Base-by-base conservation (phyloP, 1,284 basidiomycete genomes). In the Apiotrichum porosum region DNA sequence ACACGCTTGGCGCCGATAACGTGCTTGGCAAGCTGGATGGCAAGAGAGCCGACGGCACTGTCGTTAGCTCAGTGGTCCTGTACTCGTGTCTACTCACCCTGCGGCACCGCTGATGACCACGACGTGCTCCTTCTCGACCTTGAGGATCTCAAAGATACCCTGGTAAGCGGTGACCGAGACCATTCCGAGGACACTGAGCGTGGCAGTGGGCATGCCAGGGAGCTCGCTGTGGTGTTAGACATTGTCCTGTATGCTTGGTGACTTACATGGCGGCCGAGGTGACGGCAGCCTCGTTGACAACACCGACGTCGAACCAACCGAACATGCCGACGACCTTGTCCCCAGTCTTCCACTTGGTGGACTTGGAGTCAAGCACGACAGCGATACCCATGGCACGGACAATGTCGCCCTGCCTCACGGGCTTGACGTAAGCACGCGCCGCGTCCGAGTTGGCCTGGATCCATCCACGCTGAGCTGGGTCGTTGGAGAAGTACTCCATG, bases 21-120 rank as follows among this genome's bases (percentile, higher is more conserved):
- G 14, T 60, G 54, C 41, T 64, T 61, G 19, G 59, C 58, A 36
- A 59, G 52, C 45, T 64, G 59, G n/a, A 63, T 45, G 14, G 45
- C 58, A 19, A 55, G 42, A 17, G 51, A 54, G 17, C 61, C 54
- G 10, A 48, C 47, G 9, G 10, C 32, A 21, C 66, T 68, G 10
- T 66, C n/a, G n/a, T n/a, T n/a, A n/a, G n/a, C n/a, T n/a, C n/a
- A n/a, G n/a, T n/a, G n/a, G n/a, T n/a, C n/a, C n/a, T n/a, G n/a
- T n/a, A n/a, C n/a, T n/a, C n/a, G n/a, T n/a, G n/a, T n/a, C n/a
- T n/a, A n/a, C n/a, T n/a, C n/a, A n/a, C n/a, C n/a, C n/a, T n/a
- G n/a, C 70, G 0, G 69, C 70, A 5, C 67, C 68, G 9, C 56
- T 57, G n/a, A 72, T 58, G 14, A 71, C 59, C 24, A 72, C 62